Base-by-base conservation (phyloP, 805 yeast genomes). In the Yueomyces sinensis region DNA sequence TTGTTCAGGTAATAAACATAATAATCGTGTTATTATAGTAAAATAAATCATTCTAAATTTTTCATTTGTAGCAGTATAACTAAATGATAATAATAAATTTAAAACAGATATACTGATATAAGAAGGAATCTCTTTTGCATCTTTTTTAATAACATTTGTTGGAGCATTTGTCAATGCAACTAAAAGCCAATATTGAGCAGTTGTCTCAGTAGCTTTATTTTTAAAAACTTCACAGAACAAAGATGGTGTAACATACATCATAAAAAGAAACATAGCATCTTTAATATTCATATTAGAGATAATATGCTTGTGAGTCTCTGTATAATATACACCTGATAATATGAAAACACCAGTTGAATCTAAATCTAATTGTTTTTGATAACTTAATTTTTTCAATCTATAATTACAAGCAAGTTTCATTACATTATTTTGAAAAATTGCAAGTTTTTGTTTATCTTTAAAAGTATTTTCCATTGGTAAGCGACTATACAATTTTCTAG, bases 1-100 rank as follows among this genome's bases (percentile, higher is more conserved):
- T 1, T 61, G 60, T 39, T 81, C 82, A 0, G 76, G 70, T 23
- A 75, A 54, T 16, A 68, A 50, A 7, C 79, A 68, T 43, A 89
- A 58, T 2, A 82, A 47, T 43, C 75, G 74, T 2, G 81, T 74
- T 25, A 83, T 55, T 30, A 82, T 59, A 0, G 87, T 76, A 45
- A 74, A 70, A 9, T 67, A 61, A 22, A 72, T 60, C 42, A 54
- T 49, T 43, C 70, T 52, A 32, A 52, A 49, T 27, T 63, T 54
- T 25, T 66, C 61, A 36, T 60, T 54, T 2, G 56, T 45, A n/a
- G 59, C 47, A 4, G 51, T 45, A 4, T 68, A 61, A 4, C 62
- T 51, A 24, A 57, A 49, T 22, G 56, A 47, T 20, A 70, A 51
- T 24, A 70, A 42, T 27, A 61, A 47, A 45, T 68, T 70, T 14